These are phyloP conservation scores for Syncephalastrum contaminatum DNA, from an alignment of 371 early-diverging fungal species.

Conservation along the genomic window DNA sequence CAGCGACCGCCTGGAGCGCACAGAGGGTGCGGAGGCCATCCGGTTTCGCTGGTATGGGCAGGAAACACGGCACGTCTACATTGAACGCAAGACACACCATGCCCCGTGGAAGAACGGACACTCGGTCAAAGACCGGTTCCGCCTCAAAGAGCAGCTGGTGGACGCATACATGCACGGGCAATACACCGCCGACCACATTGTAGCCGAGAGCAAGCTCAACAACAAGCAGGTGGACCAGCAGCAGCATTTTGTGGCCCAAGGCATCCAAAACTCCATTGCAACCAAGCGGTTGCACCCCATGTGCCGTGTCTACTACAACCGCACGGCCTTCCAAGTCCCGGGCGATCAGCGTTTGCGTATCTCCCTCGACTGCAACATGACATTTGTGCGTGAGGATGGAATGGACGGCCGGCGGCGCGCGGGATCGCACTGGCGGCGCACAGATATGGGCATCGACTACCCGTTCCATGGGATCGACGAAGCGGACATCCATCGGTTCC, in stretches of 20 bases:
- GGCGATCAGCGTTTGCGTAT: constrained; percentile 97
- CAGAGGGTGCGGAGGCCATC: constrained; percentile 86
- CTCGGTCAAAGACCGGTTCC: constrained; percentile 95
- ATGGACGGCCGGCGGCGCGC: constrained; percentile 47
- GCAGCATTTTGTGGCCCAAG: constrained; percentile 71
- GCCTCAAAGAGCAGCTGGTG: constrained; percentile 90
- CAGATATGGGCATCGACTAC: constrained; percentile 86
- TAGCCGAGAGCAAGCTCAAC: constrained; percentile 60
- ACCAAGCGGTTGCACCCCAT: constrained; percentile 80
- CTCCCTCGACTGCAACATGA: constrained; percentile 95
- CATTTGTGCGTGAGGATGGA: constrained; percentile 96
- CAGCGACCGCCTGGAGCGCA: constrained; percentile 79
- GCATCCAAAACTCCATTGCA: constrained; percentile 78
- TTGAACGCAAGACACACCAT: constrained; percentile 61
- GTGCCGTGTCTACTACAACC: constrained; percentile 95
- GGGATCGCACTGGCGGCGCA: constrained; percentile 79
- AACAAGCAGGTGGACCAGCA: constrained; percentile 67
- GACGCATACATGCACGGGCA: constrained; percentile 80
- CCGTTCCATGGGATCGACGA: constrained; percentile 86
- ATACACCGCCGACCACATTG: constrained; percentile 71
- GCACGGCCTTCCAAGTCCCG: constrained; percentile 99
- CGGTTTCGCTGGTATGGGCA: constrained; percentile 89
- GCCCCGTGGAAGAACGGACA: constrained; percentile 96
- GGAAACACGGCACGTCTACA: constrained; percentile 25
- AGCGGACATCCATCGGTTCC: constrained; percentile 87